Base-by-base conservation (phyloP, 331 rosid genomes). In the Quercus phellos region DNA sequence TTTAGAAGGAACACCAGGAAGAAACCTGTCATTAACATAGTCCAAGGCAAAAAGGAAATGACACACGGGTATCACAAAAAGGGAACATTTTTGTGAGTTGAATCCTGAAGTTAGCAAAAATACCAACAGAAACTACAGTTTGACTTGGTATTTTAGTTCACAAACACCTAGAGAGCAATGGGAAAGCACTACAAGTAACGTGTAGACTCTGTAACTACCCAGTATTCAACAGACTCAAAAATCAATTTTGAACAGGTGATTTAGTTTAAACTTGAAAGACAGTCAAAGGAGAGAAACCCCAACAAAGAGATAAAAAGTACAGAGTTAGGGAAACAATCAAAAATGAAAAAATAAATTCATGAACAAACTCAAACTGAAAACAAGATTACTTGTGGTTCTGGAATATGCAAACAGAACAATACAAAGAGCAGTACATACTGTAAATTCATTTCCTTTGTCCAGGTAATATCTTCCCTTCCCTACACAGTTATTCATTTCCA, bases 291-390 rank as follows among this genome's bases (percentile, higher is more conserved):
- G 75, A 76, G 71, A 69, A 79, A 84, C 26, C 80, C 77, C 54
- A 69, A 74, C 26, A 78, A 73, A 55, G 51, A 54, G 19, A 46
- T 12, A 11, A 35, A 43, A 55, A 9, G 13, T 43, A 8, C 17
- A 26, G 27, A 63, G 24, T 55, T 30, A 16, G n/a, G 29, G 38
- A 76, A 55, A 59, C 50, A 59, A 21, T 14, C 72, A 18, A n/a
- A 72, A 53, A 43, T 29, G 34, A 71, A 46, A 8, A 71, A 70
- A 78, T 55, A 34, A 80, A 81, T 12, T 55, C 7, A 85, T 59
- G 21, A 38, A 66, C 43, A 32, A 81, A 89, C 81, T 74, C 78
- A 80, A 77, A 73, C 82, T 81, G 84, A 80, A 73, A 84, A 81
- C 76, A 79, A 75, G 68, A 82, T 61, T 42, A 73, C 60, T 80